These are phyloP conservation scores for Psilocybe subaeruginosa DNA, from an alignment of 768 basidiomycete species.

Conservation along the genomic window DNA sequence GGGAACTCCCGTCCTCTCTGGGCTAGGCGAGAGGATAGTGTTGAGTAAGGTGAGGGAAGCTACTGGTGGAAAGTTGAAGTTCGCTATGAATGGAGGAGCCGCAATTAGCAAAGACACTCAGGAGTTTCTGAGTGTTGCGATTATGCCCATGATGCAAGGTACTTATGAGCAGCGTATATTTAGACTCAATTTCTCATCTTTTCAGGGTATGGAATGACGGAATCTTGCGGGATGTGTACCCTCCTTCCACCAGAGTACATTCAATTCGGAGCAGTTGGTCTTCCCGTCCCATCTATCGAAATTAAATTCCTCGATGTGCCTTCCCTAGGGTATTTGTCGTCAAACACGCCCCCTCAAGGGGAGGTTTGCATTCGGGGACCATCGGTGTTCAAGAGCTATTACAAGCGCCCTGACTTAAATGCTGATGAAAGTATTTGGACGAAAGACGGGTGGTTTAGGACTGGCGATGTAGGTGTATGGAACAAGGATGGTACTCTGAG, in stretches of 20 bases:
- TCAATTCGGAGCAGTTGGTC: constrained; percentile 69
- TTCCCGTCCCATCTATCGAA: constrained; percentile 79
- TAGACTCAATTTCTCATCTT: not conserved
- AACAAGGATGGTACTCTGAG: constrained; percentile 84
- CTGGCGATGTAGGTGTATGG: constrained; percentile 91
- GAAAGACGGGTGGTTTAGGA: constrained; percentile 86
- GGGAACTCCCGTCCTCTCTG: constrained; percentile 57
- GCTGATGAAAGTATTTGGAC: constrained; percentile 76
- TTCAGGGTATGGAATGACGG: constrained; percentile 89
- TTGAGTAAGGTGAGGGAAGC: constrained; percentile 68
- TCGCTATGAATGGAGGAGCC: constrained; percentile 78
- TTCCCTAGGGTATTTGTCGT: constrained; percentile 77
- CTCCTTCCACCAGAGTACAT: constrained; percentile 77
- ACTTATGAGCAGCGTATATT: not conserved
- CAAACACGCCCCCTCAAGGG: constrained; percentile 71
- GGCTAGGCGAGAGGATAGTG: constrained; percentile 68
- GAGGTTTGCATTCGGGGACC: constrained; percentile 86
- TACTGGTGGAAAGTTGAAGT: constrained; percentile 79
- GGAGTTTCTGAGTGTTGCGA: constrained; percentile 72
- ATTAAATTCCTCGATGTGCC: constrained; percentile 79
- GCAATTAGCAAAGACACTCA: constrained; percentile 79
- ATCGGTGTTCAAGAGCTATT: constrained; percentile 81
- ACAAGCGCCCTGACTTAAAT: constrained; percentile 84
- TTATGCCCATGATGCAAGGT: constrained; percentile 84
- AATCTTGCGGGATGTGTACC: constrained; percentile 80